A percentile compares a stretch with the other conserved stretches of the same genome.
phyloP scores from a whole-genome alignment of 1,139 yeast species.

The Chernovozyma sophiae-reginae region DNA sequence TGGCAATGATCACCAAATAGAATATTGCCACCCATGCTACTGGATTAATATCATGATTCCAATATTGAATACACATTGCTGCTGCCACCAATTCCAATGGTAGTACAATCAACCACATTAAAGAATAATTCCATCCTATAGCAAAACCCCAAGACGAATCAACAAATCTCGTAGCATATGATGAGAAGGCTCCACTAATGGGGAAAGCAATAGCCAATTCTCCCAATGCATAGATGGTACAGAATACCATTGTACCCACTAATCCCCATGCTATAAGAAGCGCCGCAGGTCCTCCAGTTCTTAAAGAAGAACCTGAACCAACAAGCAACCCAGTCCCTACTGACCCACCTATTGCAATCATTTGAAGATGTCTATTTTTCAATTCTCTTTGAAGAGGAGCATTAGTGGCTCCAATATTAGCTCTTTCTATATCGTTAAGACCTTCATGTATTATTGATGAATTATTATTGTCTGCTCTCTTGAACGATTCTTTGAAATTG shows the following conservation, averaged over 20 bases:
- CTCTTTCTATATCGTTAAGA: conserved; percentile 24
- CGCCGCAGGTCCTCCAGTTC: conserved; percentile 79
- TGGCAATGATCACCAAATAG: conserved; percentile 49
- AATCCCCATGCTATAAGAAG: conserved; percentile 64
- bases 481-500: conserved; percentile 33
- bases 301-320: conserved; percentile 68
- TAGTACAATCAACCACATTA: conserved; percentile 74
- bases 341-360: conserved; percentile 65
- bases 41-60: conserved; percentile 57
- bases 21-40: conserved; percentile 66
- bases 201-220: conserved; percentile 80
- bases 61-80: conserved; percentile 61
- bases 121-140: conserved; percentile 74
- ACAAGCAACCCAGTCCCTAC: conserved; percentile 69
- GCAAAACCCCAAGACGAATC: conserved; percentile 79
- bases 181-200: conserved; percentile 73
- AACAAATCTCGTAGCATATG: conserved; percentile 64
- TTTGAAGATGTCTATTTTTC: conserved; percentile 52
- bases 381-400: conserved; percentile 38
- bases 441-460: conserved; percentile 5
- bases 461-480: conserved; percentile 18
- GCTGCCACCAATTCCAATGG: conserved; percentile 79
- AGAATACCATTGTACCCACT: conserved; percentile 66
- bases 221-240: conserved; percentile 80
- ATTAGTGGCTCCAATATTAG: conserved; percentile 22